Percentiles rank a stretch among this genome's conserved stretches.
Evolutionary conservation across 2,329 filamentous ascomycete genomes (phyloP).

Genomic region (Fusarium vanettenii): DNA sequence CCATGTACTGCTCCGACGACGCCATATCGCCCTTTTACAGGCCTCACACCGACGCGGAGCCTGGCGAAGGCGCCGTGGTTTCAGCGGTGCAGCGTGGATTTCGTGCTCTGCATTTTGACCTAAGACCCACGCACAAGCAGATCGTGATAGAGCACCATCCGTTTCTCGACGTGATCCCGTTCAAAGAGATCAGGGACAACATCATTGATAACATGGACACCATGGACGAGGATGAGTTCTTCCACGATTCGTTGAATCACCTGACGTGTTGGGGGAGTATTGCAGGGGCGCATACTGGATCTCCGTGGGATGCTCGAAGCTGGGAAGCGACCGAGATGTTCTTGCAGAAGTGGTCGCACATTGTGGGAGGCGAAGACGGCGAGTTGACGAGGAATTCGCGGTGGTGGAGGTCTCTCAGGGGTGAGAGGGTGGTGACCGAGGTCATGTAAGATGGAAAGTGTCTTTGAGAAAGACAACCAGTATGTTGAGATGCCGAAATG

Average conservation of each 20-base stretch:
- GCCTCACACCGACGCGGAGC: slow-evolving; percentile 21
- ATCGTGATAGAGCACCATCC: slow-evolving; percentile 42
- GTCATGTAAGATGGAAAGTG: slow-evolving; percentile 13
- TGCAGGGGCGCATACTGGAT: slow-evolving; percentile 39
- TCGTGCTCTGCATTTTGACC: slow-evolving; percentile 38
- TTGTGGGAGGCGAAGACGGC: slow-evolving; percentile 44
- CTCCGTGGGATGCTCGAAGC: slow-evolving; percentile 45
- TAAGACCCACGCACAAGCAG: slow-evolving; percentile 43
- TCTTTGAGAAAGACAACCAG: neutral
- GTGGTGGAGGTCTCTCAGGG: slow-evolving; percentile 45
- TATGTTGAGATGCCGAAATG: neutral
- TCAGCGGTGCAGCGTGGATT: slow-evolving; percentile 35
- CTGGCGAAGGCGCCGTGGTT: slow-evolving; percentile 25
- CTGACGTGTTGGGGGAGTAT: slow-evolving; percentile 45
- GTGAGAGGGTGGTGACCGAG: slow-evolving; percentile 37
- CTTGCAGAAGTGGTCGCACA: slow-evolving; percentile 43
- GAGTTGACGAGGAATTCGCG: slow-evolving; percentile 44
- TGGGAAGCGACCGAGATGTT: slow-evolving; percentile 47
- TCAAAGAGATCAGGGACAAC: slow-evolving; percentile 42
- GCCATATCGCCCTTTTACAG: slow-evolving; percentile 41
- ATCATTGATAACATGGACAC: slow-evolving; percentile 36
- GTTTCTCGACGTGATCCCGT: slow-evolving; percentile 43
- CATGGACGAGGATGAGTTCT: slow-evolving; percentile 45
- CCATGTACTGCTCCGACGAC: slow-evolving; percentile 42
- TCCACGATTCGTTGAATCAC: slow-evolving; percentile 45